Evolutionary conservation across 2,329 filamentous ascomycete genomes (phyloP).

Genomic region (Apiospora kogelbergensis): DNA sequence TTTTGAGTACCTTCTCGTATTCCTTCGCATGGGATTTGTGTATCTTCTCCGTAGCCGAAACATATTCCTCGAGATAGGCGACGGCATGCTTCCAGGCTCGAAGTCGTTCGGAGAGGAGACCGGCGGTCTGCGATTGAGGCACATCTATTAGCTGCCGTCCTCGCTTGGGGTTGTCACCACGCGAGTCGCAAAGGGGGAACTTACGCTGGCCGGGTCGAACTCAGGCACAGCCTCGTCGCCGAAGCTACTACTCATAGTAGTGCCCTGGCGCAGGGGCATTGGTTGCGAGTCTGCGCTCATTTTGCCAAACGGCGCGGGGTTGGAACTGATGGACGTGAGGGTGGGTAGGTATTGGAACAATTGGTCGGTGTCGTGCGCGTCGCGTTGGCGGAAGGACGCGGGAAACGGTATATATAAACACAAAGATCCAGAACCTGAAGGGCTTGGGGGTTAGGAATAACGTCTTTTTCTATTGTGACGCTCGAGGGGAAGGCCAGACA

Average conservation of each 20-base stretch:
- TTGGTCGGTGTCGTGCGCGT: background rate
- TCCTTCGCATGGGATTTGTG: constrained; percentile 87
- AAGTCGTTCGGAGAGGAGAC: constrained; percentile 80
- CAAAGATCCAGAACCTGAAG: background rate
- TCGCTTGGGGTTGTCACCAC: constrained; percentile 1
- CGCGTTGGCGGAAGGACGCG: background rate
- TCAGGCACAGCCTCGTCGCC: constrained; percentile 61
- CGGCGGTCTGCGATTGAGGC: constrained; percentile 58
- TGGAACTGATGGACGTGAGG: background rate
- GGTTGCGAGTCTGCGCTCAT: constrained; percentile 32
- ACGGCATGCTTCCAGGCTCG: constrained; percentile 96
- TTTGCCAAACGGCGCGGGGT: constrained; percentile 11
- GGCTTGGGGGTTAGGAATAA: background rate
- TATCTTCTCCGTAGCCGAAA: constrained; percentile 80
- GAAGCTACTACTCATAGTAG: constrained; percentile 39
- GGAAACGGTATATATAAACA: background rate
- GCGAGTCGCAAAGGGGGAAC: constrained; percentile 25
- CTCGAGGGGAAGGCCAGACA: background rate
- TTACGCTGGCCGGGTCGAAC: constrained; percentile 57
- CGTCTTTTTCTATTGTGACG: background rate
- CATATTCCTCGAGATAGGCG: constrained; percentile 87
- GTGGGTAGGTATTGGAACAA: background rate
- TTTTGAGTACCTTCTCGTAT: constrained; percentile 94
- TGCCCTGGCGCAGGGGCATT: constrained; percentile 48
- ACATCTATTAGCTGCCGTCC: constrained; percentile 11